Percentiles rank a stretch among this genome's conserved stretches.
Conservation (phyloP, 495 filamentous ascomycete genomes). For the Hyaloscypha variabilis region DNA sequence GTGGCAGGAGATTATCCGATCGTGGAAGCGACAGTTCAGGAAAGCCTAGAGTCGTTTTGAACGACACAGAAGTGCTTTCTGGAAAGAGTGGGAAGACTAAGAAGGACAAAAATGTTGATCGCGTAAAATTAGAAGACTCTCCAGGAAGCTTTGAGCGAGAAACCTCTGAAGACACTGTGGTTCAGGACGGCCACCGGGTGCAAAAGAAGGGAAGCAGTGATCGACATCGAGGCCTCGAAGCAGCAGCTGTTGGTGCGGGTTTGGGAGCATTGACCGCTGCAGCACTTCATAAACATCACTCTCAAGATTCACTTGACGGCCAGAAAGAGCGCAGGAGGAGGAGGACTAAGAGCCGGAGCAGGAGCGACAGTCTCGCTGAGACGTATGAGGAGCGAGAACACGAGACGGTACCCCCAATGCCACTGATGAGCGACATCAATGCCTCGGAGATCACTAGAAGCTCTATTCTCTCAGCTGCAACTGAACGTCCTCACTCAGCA, state of each 20-base stretch:
- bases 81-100: conserved; percentile 56
- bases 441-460: conserved; percentile 85
- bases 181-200: conserved; percentile 53
- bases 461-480: conserved; percentile 84
- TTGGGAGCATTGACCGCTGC: conserved; percentile 63
- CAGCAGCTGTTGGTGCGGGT: conserved; percentile 56
- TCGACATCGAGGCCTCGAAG: conserved; percentile 48
- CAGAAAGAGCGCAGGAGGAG: conserved; percentile 48
- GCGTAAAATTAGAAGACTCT: conserved; percentile 36
- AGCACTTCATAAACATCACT: conserved; percentile 67
- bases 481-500: conserved; percentile 69
- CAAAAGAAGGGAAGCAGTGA: conserved; percentile 63
- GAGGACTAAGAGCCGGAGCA: conserved; percentile 54
- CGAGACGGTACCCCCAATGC: conserved; percentile 62
- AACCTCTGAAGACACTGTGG: conserved; percentile 43
- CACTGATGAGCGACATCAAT: conserved; percentile 79
- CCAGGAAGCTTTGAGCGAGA: conserved; percentile 30
- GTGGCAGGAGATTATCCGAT: conserved; percentile 61
- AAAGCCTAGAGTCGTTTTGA: conserved; percentile 66
- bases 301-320: conserved; percentile 58
- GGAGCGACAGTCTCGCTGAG: conserved; percentile 56
- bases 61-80: conserved; percentile 60
- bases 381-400: conserved; percentile 30
- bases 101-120: conserved; percentile 49
- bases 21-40: conserved; percentile 66